These are phyloP conservation scores for Pseudomassariella vexata DNA, from an alignment of 2,329 filamentous ascomycete genomes.

Conservation along the genomic window DNA sequence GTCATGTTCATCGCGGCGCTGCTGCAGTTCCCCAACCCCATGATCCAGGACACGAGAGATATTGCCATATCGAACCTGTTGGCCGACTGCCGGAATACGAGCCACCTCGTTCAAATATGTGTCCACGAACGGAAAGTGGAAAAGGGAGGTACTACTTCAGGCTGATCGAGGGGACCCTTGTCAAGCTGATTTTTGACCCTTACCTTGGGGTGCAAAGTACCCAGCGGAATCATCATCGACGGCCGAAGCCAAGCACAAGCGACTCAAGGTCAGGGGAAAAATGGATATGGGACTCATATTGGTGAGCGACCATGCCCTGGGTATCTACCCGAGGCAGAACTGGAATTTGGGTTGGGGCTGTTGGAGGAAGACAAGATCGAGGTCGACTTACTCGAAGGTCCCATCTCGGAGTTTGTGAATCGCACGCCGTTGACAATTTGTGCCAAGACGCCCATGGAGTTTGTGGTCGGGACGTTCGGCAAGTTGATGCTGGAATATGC, in stretches of 20 bases:
- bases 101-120: constrained; percentile 40
- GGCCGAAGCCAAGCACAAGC: constrained; percentile 45
- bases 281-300: constrained; percentile 54
- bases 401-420: constrained; percentile 44
- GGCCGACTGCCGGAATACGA: constrained; percentile 41
- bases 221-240: constrained; percentile 54
- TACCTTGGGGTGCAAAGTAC: constrained; percentile 55
- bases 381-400: constrained; percentile 25
- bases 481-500: constrained; percentile 50
- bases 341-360: constrained; percentile 41
- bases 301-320: constrained; percentile 46
- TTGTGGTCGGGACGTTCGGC: constrained; percentile 54
- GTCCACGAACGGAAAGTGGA: constrained; percentile 34
- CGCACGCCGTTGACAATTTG: constrained; percentile 45
- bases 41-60: constrained; percentile 50
- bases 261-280: constrained; percentile 41
- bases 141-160: constrained; percentile 40
- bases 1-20: constrained; percentile 48
- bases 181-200: constrained; percentile 49
- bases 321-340: constrained; percentile 47
- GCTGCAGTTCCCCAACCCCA: constrained; percentile 49
- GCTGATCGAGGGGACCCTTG: constrained; percentile 45
- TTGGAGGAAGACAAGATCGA: constrained; percentile 16
- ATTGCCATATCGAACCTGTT: constrained; percentile 50
- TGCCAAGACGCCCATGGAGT: constrained; percentile 49